A percentile compares a stretch with the other conserved stretches of the same genome.
These are phyloP conservation scores for Santalum album DNA, from an alignment of 164 flowering plant species.

Conservation along the genomic window DNA sequence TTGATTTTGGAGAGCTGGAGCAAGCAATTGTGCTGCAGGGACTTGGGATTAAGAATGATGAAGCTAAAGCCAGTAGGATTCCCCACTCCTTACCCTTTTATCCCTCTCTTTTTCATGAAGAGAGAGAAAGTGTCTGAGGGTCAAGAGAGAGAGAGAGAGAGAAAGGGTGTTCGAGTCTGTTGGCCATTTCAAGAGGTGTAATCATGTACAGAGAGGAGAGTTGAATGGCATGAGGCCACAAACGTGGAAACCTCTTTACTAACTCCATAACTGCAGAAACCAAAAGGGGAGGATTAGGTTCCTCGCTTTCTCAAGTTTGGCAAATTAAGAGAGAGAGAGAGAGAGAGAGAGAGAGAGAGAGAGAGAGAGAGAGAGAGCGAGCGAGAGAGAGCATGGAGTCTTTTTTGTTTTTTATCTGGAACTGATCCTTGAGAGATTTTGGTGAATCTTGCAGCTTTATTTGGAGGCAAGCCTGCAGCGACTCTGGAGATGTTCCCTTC, in stretches of 20 bases:
- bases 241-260: conserved; percentile 49
- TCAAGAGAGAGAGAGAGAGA: conserved; percentile 24
- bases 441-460: conserved; percentile 70
- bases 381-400: too few relatives aligned
- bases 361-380: too few relatives aligned
- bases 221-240: conserved; percentile 60
- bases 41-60: conserved; percentile 55
- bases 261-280: conserved; percentile 40
- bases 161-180: conserved; percentile 31
- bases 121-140: too few relatives aligned
- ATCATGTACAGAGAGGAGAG: conserved; percentile 48
- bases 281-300: conserved; percentile 24
- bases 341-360: too few relatives aligned
- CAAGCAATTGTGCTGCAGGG: conserved; percentile 84
- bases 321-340: conserved; percentile 14
- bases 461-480: conserved; percentile 63
- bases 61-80: conserved; percentile 56
- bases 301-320: conserved; percentile 12
- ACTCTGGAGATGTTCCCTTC: conserved; percentile 97
- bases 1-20: conserved; percentile 92
- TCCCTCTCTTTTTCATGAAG: conserved; percentile 13
- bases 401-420: conserved; percentile 9
- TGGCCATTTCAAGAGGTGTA: conserved; percentile 51
- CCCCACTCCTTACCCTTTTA: conserved; percentile 6
- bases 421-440: conserved; percentile 36